A percentile compares a stretch with the other conserved stretches of the same genome.
Evolutionary conservation across 169 alveolate species (phyloP).

Genomic region (Plasmodium cynomolgi): DNA sequence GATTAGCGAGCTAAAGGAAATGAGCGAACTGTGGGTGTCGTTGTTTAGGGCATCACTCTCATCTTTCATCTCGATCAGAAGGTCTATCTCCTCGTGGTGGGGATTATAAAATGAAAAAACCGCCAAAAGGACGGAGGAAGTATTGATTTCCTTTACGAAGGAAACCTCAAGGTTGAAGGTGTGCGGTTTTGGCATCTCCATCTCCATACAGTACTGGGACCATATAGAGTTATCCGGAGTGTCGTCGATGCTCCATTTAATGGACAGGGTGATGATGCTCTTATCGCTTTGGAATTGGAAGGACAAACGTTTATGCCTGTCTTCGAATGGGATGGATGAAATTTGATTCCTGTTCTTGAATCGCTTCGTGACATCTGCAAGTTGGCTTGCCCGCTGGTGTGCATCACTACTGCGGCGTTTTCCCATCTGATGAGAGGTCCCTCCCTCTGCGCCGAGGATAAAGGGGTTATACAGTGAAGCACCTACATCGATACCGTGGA

Average conservation of each 20-base stretch:
- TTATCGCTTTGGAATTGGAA: constrained; percentile 27
- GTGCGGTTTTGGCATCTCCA: constrained; percentile 37
- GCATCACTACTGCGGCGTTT: background rate
- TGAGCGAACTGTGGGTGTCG: constrained; percentile 10
- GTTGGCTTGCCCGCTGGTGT: background rate
- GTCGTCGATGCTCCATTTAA: constrained; percentile 54
- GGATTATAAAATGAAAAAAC: constrained; percentile 36
- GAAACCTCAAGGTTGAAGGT: constrained; percentile 37
- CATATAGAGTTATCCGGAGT: constrained; percentile 39
- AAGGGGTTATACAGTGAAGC: background rate
- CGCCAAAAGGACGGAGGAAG: constrained; percentile 38
- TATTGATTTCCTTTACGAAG: constrained; percentile 63
- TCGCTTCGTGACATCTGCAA: background rate
- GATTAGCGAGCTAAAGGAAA: constrained; percentile 38
- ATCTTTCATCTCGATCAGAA: constrained; percentile 41
- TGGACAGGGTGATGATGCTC: constrained; percentile 38
- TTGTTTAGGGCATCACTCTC: background rate
- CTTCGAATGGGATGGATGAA: background rate
- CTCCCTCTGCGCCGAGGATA: background rate
- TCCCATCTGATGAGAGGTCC: background rate
- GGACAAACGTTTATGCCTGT: background rate
- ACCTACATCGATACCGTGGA: background rate
- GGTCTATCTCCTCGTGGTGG: constrained; percentile 43
- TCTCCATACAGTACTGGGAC: constrained; percentile 58
- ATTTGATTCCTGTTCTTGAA: background rate